phyloP scores from a whole-genome alignment of 768 basidiomycete genomes.

The Amanita thiersii region DNA sequence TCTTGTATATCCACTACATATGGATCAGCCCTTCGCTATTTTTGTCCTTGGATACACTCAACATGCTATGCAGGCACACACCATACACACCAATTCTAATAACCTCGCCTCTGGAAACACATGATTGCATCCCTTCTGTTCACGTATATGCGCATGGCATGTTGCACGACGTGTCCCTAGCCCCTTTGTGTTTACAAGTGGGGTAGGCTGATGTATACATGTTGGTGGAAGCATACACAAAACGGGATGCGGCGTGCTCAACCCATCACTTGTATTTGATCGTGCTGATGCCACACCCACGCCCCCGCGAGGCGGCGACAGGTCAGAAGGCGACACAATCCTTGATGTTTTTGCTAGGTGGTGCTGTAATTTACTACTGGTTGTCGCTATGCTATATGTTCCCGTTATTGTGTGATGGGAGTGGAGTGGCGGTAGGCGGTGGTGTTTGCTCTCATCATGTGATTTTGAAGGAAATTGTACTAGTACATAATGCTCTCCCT shows the following conservation, averaged over 20 bases:
- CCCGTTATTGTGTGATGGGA: slow-evolving; percentile 26
- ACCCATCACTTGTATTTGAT: not conserved
- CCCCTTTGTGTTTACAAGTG: slow-evolving; percentile 54
- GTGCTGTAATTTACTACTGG: slow-evolving; percentile 4
- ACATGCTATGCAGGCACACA: not conserved
- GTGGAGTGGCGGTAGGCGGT: slow-evolving; percentile 27
- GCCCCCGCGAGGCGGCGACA: slow-evolving; percentile 2
- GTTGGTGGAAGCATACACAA: slow-evolving; percentile 79
- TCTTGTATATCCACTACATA: no score
- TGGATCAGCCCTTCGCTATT: no score
- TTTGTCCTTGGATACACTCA: no score
- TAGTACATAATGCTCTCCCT: no score
- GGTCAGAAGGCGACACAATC: slow-evolving; percentile 3
- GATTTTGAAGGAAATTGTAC: no score
- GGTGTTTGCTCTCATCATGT: no score
- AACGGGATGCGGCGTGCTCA: slow-evolving; percentile 28
- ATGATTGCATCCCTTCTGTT: slow-evolving; percentile 56
- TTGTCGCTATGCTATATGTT: no score
- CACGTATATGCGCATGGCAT: slow-evolving; percentile 81
- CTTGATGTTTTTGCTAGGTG: slow-evolving; percentile 9
- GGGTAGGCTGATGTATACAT: slow-evolving; percentile 60
- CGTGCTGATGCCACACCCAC: not conserved
- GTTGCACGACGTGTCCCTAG: slow-evolving; percentile 79
- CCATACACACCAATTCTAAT: slow-evolving; percentile 63
- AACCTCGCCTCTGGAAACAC: slow-evolving; percentile 82